A percentile compares a stretch with the other conserved stretches of the same genome.
Evolutionary conservation across 345 rosid genomes (phyloP).

Genomic region (Kandelia obovata): DNA sequence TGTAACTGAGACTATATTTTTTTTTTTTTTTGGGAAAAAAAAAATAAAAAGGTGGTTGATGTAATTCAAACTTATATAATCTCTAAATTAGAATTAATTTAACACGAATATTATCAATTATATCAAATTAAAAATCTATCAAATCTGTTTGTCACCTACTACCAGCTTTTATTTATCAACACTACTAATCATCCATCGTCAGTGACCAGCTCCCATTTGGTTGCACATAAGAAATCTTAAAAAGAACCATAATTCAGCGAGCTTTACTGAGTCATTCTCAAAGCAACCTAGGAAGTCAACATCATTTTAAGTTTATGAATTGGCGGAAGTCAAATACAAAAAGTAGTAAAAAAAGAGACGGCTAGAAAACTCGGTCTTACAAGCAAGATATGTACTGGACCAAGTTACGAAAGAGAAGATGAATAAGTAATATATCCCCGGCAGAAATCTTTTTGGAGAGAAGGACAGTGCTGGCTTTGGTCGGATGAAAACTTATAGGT

Average conservation of each 20-base stretch:
- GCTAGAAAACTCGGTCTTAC: constrained; percentile 1
- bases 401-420: background rate
- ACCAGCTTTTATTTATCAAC: too few relatives aligned
- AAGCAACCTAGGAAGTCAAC: background rate
- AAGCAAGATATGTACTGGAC: background rate
- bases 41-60: too few relatives aligned
- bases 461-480: constrained; percentile 7
- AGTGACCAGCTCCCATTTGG: too few relatives aligned
- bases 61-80: too few relatives aligned
- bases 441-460: background rate
- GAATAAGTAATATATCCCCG: background rate
- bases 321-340: background rate
- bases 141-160: too few relatives aligned
- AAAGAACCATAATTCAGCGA: background rate
- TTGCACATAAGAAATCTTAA: too few relatives aligned
- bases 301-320: background rate
- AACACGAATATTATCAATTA: too few relatives aligned
- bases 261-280: constrained; percentile 1
- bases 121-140: too few relatives aligned
- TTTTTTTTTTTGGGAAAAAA: too few relatives aligned
- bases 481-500: constrained; percentile 1
- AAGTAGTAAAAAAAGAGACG: background rate
- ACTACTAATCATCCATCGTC: too few relatives aligned
- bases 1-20: too few relatives aligned
- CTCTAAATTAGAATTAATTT: too few relatives aligned